A percentile compares a stretch with the other conserved stretches of the same genome.
These are phyloP conservation scores for Solanum hybrid DNA, from an alignment of 305 asterid species.

Conservation along the genomic window DNA sequence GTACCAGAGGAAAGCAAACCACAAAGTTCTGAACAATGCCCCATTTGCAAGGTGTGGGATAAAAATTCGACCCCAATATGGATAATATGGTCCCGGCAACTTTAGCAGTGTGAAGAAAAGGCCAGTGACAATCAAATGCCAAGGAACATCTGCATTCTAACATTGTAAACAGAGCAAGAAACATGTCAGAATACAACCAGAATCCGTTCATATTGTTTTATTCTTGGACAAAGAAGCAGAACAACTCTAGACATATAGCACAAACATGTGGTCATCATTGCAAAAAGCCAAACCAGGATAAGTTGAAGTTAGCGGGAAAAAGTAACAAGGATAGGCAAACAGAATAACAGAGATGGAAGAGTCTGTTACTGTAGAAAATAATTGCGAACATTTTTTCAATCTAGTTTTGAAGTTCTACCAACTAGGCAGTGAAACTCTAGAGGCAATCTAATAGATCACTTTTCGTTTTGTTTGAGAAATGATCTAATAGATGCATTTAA, in stretches of 20 bases:
- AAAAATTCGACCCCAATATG: conserved; percentile 88
- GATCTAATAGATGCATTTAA: not conserved
- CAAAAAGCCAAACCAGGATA: not conserved
- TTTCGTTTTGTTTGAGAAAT: not conserved
- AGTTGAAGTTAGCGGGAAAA: not conserved
- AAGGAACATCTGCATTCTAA: conserved; percentile 71
- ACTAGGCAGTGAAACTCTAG: not conserved
- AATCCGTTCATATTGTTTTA: not conserved
- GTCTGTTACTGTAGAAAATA: not conserved
- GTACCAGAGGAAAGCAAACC: conserved; percentile 72
- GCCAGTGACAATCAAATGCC: conserved; percentile 65
- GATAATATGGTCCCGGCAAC: conserved; percentile 85
- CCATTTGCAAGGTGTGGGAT: conserved; percentile 92
- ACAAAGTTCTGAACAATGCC: conserved; percentile 60
- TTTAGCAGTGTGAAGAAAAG: conserved; percentile 60
- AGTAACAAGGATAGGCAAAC: not conserved
- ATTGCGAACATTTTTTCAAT: not conserved
- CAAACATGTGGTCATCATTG: not conserved
- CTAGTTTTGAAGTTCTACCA: not conserved
- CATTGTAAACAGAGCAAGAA: conserved; percentile 8
- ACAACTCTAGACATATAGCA: not conserved
- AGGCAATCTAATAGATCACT: not conserved
- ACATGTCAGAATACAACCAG: not conserved
- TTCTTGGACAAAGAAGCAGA: not conserved
- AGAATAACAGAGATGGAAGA: not conserved